Percentiles rank a stretch among this genome's conserved stretches.
These are phyloP conservation scores for Berkeleyomyces rouxiae DNA, from an alignment of 2,329 filamentous ascomycete genomes.

Conservation along the genomic window DNA sequence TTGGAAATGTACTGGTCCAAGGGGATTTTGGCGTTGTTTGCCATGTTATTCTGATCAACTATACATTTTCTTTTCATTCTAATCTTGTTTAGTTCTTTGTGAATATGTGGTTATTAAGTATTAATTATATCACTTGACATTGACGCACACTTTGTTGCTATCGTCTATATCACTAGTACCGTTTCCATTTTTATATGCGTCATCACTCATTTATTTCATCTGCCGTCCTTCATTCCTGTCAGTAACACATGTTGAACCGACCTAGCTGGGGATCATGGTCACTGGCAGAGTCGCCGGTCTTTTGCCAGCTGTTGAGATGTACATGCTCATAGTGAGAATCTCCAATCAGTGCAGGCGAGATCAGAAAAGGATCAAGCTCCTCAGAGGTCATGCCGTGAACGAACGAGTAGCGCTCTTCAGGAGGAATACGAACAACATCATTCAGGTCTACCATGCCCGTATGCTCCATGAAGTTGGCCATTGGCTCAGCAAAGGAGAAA, in stretches of 20 bases:
- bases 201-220: background rate
- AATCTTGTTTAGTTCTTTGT: background rate
- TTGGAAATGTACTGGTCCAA: background rate
- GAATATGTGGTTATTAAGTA: background rate
- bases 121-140: background rate
- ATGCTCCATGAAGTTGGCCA: constrained; percentile 34
- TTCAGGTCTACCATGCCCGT: constrained; percentile 47
- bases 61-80: background rate
- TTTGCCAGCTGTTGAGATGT: constrained; percentile 54
- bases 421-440: constrained; percentile 34
- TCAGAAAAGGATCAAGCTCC: constrained; percentile 53
- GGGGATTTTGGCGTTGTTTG: background rate
- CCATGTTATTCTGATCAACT: no score
- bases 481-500: constrained; percentile 44
- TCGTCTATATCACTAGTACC: background rate
- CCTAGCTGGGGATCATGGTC: constrained; percentile 57
- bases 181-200: background rate
- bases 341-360: constrained; percentile 35
- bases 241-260: constrained; percentile 41
- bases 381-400: constrained; percentile 53
- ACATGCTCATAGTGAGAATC: constrained; percentile 43
- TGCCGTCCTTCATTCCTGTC: constrained; percentile 11
- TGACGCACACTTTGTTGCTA: background rate
- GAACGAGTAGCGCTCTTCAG: constrained; percentile 52
- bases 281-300: constrained; percentile 36